Percentiles rank a stretch among this genome's conserved stretches.
Conservation (phyloP, 2,329 filamentous ascomycete species). For the Colletotrichum sp. region DNA sequence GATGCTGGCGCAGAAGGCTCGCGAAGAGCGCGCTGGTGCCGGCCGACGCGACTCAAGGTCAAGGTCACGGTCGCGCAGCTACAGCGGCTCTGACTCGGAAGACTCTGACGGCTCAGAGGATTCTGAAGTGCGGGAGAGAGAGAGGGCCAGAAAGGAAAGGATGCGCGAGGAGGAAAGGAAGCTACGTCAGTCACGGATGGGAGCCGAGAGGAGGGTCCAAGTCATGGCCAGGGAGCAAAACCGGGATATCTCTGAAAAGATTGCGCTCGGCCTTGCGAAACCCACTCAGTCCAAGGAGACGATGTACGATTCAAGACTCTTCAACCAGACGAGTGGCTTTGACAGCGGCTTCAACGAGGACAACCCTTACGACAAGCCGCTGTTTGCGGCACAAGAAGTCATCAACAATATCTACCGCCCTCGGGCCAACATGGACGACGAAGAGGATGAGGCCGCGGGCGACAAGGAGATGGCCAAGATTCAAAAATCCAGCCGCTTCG, state of each 20-base stretch:
- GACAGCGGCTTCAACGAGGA: constrained; percentile 96
- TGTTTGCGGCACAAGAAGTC: constrained; percentile 95
- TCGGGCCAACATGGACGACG: constrained; percentile 74
- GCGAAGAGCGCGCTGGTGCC: constrained; percentile 74
- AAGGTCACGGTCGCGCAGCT: constrained; percentile 51
- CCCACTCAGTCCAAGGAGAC: constrained; percentile 89
- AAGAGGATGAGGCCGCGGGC: constrained; percentile 78
- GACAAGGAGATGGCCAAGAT: constrained; percentile 88
- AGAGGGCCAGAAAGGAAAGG: constrained; percentile 78
- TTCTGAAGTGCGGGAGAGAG: constrained; percentile 75
- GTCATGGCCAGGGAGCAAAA: constrained; percentile 95
- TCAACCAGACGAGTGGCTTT: constrained; percentile 93
- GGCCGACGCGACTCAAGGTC: constrained; percentile 46
- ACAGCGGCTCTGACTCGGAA: constrained; percentile 55
- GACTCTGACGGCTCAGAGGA: constrained; percentile 66
- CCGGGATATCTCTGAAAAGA: constrained; percentile 96
- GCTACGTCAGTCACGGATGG: constrained; percentile 93
- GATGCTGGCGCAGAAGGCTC: constrained; percentile 85
- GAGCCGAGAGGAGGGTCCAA: constrained; percentile 87
- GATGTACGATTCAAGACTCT: constrained; percentile 96
- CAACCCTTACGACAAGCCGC: constrained; percentile 94
- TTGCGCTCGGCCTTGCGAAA: constrained; percentile 92
- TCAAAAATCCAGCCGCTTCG: constrained; percentile 82
- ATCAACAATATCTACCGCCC: constrained; percentile 94
- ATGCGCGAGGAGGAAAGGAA: constrained; percentile 87